Percentiles rank a stretch among this genome's conserved stretches.
These are phyloP conservation scores for Aureobasidium namibiae DNA, from an alignment of 2,329 filamentous ascomycete species.

Conservation along the genomic window DNA sequence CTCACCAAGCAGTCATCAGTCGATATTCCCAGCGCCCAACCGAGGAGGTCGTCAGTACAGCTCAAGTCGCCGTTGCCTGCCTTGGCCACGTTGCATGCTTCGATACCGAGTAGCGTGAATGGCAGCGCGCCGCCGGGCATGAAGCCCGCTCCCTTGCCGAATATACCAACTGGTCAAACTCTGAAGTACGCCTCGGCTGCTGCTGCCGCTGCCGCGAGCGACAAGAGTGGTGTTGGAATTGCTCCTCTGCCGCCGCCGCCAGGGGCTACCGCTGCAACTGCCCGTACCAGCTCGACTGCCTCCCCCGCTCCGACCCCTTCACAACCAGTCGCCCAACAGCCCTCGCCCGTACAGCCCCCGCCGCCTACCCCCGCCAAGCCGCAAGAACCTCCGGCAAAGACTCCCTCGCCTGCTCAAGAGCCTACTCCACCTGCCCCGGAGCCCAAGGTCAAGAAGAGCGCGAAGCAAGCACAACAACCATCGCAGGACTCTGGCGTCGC, in stretches of 20 bases:
- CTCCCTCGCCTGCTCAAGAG: slow-evolving; percentile 7
- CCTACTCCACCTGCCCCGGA: slow-evolving; percentile 1
- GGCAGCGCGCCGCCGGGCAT: slow-evolving; percentile 55
- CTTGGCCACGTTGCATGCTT: slow-evolving; percentile 78
- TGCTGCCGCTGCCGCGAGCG: slow-evolving; percentile 82
- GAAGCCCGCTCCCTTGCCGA: slow-evolving; percentile 87
- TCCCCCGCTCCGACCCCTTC: slow-evolving; percentile 46
- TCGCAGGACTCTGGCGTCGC: slow-evolving; percentile 29
- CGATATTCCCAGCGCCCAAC: slow-evolving; percentile 49
- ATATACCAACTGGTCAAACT: slow-evolving; percentile 76
- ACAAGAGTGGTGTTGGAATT: slow-evolving; percentile 83
- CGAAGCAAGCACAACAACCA: slow-evolving; percentile 21
- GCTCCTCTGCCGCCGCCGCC: slow-evolving; percentile 88
- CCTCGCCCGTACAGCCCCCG: slow-evolving; percentile 24
- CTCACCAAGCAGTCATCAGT: slow-evolving; percentile 49
- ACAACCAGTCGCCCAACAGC: slow-evolving; percentile 36
- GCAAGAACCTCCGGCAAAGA: slow-evolving; percentile 20
- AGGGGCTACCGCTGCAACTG: slow-evolving; percentile 40
- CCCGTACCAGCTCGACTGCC: slow-evolving; percentile 48
- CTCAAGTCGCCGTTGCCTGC: slow-evolving; percentile 92
- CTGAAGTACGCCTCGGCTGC: slow-evolving; percentile 96
- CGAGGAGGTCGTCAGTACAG: slow-evolving; percentile 74
- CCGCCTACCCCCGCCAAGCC: slow-evolving; percentile 20
- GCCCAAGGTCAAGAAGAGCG: slow-evolving; percentile 17
- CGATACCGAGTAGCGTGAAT: slow-evolving; percentile 54